Evolutionary conservation across 495 filamentous ascomycete species (phyloP).

Genomic region (Podospora appendiculata): DNA sequence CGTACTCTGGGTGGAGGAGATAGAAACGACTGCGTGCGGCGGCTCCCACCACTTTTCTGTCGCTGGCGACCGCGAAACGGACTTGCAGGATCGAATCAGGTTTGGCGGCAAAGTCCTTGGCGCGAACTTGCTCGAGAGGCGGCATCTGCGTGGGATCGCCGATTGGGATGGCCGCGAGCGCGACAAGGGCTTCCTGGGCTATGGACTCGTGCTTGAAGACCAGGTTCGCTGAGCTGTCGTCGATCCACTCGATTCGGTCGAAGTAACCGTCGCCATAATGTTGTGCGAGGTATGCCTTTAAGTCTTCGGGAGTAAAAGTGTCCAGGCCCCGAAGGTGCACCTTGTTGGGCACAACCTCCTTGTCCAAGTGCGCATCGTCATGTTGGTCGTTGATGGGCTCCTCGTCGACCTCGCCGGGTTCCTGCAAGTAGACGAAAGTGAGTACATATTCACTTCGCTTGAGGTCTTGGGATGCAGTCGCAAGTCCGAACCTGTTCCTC

Average conservation of each 20-base stretch:
- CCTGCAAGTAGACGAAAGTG: conserved; percentile 15
- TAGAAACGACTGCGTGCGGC: conserved; percentile 82
- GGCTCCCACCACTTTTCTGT: conserved; percentile 72
- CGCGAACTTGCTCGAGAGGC: conserved; percentile 45
- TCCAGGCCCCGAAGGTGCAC: conserved; percentile 79
- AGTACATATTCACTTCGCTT: conserved; percentile 14
- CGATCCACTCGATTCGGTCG: conserved; percentile 80
- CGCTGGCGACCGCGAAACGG: conserved; percentile 62
- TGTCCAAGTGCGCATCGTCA: conserved; percentile 12
- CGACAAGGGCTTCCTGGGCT: conserved; percentile 64
- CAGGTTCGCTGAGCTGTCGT: conserved; percentile 85
- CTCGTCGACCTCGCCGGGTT: conserved; percentile 28
- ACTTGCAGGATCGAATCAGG: conserved; percentile 65
- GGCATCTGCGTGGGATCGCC: conserved; percentile 37
- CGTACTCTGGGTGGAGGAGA: conserved; percentile 79
- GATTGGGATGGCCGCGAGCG: conserved; percentile 43
- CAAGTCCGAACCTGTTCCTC: conserved; percentile 27
- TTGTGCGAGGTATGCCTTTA: conserved; percentile 60
- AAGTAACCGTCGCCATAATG: conserved; percentile 51
- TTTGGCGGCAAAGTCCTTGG: conserved; percentile 55
- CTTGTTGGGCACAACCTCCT: conserved; percentile 47
- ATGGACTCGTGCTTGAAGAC: conserved; percentile 59
- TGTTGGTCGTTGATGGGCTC: conserved; percentile 12
- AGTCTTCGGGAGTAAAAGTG: conserved; percentile 67
- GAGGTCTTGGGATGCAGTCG: conserved; percentile 11